These are phyloP conservation scores for Rehmannia glutinosa DNA, from an alignment of 257 asterid species.

Conservation along the genomic window DNA sequence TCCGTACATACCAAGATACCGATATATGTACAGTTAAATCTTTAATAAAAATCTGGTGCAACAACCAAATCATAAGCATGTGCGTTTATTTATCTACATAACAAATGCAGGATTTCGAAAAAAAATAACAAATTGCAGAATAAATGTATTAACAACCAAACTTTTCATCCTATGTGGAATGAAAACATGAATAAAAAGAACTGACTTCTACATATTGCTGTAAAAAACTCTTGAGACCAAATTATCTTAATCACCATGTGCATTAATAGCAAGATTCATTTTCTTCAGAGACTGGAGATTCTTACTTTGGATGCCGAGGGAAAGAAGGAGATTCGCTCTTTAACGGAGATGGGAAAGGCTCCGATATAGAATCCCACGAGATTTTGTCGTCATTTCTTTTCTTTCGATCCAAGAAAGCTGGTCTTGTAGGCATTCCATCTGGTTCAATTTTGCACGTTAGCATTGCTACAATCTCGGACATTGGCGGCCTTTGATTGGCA, in stretches of 20 bases:
- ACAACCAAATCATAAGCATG: too few relatives aligned
- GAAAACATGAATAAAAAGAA: too few relatives aligned
- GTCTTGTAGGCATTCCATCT: conserved; percentile 39
- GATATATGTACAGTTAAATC: too few relatives aligned
- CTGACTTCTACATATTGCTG: too few relatives aligned
- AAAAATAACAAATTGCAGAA: conserved; percentile 1
- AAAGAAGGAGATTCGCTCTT: conserved; percentile 46
- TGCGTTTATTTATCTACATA: conserved; percentile 19
- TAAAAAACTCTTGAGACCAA: too few relatives aligned
- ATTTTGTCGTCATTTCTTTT: conserved; percentile 30
- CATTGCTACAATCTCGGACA: conserved; percentile 79
- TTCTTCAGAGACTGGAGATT: too few relatives aligned
- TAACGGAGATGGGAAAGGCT: conserved; percentile 56
- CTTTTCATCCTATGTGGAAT: too few relatives aligned
- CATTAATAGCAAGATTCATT: too few relatives aligned
- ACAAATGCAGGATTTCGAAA: neutral
- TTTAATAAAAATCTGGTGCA: too few relatives aligned
- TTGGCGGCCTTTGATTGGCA: conserved; percentile 67
- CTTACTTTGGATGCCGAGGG: conserved; percentile 28
- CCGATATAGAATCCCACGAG: conserved; percentile 60
- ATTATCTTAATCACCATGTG: too few relatives aligned
- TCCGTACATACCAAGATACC: too few relatives aligned
- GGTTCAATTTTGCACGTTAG: conserved; percentile 53
- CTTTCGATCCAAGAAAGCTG: conserved; percentile 54
- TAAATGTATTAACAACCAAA: conserved; percentile 12